These are phyloP conservation scores for Agaricus sinodeliciosus DNA, from an alignment of 768 basidiomycete species.

Conservation along the genomic window DNA sequence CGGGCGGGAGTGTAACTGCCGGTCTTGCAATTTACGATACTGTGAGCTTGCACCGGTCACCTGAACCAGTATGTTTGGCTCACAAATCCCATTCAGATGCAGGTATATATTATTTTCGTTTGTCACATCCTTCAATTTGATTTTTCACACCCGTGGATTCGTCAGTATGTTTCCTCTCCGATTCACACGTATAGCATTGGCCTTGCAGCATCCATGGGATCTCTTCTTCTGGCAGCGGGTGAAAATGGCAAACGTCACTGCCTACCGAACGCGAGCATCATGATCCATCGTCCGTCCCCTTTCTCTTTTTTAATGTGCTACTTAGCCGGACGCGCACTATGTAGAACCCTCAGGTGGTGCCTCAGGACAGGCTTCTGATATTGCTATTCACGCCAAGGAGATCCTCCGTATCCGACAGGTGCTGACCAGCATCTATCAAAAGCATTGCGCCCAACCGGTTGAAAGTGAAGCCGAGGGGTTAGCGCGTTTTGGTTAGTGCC, in stretches of 20 bases:
- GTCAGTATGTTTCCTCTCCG: conserved; percentile 84
- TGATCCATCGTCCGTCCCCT: conserved; percentile 84
- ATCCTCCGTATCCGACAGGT: conserved; percentile 84
- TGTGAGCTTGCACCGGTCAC: conserved; percentile 36
- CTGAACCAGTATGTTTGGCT: background rate
- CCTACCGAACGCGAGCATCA: conserved; percentile 90
- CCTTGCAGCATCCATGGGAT: conserved; percentile 95
- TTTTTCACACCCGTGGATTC: conserved; percentile 1
- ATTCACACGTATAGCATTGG: conserved; percentile 97
- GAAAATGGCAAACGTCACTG: conserved; percentile 89
- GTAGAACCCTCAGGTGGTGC: conserved; percentile 95
- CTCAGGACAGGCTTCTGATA: conserved; percentile 92
- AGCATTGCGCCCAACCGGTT: conserved; percentile 65
- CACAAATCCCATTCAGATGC: conserved; percentile 42
- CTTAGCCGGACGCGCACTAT: conserved; percentile 7
- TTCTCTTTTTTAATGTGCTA: conserved; percentile 11
- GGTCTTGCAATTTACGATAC: conserved; percentile 98
- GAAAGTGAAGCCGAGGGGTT: conserved; percentile 62
- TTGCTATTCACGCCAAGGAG: conserved; percentile 96
- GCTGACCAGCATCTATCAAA: conserved; percentile 84
- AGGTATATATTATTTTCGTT: conserved; percentile 42
- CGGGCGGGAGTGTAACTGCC: conserved; percentile 93
- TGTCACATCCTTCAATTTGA: conserved; percentile 9
- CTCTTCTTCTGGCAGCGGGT: conserved; percentile 85
- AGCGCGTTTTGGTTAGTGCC: conserved; percentile 67